A percentile compares a stretch with the other conserved stretches of the same genome.
Evolutionary conservation across 2,329 filamentous ascomycete genomes (phyloP).

Genomic region (Nemania serpens): DNA sequence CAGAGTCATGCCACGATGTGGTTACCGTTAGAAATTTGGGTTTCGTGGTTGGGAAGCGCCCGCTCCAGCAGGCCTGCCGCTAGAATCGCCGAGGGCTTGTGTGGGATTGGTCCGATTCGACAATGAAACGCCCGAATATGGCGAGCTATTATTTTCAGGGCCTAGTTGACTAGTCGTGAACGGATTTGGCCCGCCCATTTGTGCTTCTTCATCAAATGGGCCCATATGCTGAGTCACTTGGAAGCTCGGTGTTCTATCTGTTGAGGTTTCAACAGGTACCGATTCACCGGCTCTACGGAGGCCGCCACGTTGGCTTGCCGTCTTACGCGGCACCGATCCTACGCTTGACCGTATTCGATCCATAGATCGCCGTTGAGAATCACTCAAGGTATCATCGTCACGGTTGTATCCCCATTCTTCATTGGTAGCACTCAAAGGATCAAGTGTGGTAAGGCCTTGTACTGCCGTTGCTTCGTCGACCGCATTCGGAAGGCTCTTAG

Average conservation of each 20-base stretch:
- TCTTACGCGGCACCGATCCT: conserved; percentile 33
- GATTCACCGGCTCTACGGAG: conserved; percentile 40
- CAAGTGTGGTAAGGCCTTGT: conserved; percentile 50
- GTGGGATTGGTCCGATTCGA: conserved; percentile 21
- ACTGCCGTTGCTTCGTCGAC: conserved; percentile 51
- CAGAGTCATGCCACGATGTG: neutral
- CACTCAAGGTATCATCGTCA: conserved; percentile 44
- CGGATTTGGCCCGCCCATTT: conserved; percentile 37
- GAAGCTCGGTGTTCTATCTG: conserved; percentile 33
- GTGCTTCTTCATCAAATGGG: conserved; percentile 42
- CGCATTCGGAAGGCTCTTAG: conserved; percentile 39
- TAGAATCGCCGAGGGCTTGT: neutral
- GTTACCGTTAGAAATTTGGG: conserved; percentile 29
- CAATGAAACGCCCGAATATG: conserved; percentile 25
- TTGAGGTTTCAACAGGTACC: conserved; percentile 29
- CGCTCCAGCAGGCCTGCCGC: conserved; percentile 18
- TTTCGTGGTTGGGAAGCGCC: conserved; percentile 18
- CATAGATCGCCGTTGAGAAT: conserved; percentile 39
- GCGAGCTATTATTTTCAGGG: conserved; percentile 18
- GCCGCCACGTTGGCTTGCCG: conserved; percentile 38
- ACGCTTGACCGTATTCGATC: conserved; percentile 46
- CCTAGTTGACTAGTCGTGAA: conserved; percentile 17
- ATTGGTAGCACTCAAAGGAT: conserved; percentile 41
- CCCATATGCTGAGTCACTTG: conserved; percentile 38
- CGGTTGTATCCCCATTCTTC: conserved; percentile 47